Conservation (phyloP, 2,329 filamentous ascomycete species). For the Paecilomyces variotii region DNA sequence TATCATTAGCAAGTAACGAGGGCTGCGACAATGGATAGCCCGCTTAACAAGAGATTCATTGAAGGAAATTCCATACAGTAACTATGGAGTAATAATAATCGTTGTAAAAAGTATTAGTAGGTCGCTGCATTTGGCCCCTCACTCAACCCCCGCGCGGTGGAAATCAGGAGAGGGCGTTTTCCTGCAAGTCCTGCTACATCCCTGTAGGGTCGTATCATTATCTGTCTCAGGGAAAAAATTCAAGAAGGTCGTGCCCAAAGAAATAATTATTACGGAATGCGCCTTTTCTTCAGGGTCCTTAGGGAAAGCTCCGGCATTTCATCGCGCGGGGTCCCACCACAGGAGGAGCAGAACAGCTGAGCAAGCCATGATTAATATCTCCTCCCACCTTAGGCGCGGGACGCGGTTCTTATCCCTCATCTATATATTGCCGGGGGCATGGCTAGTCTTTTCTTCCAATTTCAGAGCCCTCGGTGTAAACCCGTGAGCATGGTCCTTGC, state of each 20-base stretch:
- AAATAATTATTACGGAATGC: neutral
- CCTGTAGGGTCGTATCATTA: neutral
- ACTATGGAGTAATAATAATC: neutral
- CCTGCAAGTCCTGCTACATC: neutral
- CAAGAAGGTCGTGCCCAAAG: neutral
- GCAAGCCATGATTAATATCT: neutral
- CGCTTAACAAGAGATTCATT: neutral
- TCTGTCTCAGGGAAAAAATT: neutral
- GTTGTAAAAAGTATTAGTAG: neutral
- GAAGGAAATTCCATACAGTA: neutral
- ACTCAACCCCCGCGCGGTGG: neutral
- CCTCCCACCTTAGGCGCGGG: neutral
- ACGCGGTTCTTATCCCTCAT: neutral
- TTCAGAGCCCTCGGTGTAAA: neutral
- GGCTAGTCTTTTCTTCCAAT: neutral
- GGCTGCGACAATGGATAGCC: neutral
- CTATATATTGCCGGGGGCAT: too few species aligned
- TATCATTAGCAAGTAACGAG: neutral
- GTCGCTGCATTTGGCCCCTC: neutral
- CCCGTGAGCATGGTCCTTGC: neutral
- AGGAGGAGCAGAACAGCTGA: neutral
- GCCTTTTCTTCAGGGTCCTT: neutral
- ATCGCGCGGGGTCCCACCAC: neutral
- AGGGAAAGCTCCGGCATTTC: neutral
- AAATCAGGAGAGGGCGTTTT: neutral